These are phyloP conservation scores for Boletellus dicymbophilus DNA, from an alignment of 1,284 basidiomycete genomes.

Conservation along the genomic window DNA sequence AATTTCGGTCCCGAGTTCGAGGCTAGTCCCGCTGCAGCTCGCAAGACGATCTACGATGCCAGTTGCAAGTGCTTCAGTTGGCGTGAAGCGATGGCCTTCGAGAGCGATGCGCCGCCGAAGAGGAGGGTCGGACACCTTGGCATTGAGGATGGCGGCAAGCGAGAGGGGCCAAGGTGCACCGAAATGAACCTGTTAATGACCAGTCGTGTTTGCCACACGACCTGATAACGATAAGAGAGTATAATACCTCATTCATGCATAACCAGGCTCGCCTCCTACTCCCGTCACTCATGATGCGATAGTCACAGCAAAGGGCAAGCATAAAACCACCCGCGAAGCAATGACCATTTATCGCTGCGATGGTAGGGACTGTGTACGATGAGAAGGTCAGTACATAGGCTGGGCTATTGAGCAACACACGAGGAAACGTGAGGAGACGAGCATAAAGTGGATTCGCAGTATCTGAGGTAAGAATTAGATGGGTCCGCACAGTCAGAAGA, in stretches of 20 bases:
- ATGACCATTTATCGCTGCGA: slow-evolving; percentile 92
- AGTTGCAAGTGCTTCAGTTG: slow-evolving; percentile 66
- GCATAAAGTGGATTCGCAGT: slow-evolving; percentile 56
- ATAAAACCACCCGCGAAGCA: slow-evolving; percentile 88
- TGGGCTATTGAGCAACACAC: slow-evolving; percentile 41
- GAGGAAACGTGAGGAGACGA: slow-evolving; percentile 68
- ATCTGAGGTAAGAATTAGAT: slow-evolving; percentile 38
- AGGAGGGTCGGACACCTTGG: slow-evolving; percentile 65
- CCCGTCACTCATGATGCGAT: slow-evolving; percentile 86
- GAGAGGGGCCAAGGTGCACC: slow-evolving; percentile 80
- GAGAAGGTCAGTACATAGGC: slow-evolving; percentile 1
- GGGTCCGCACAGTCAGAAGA: background rate
- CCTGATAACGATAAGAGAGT: background rate
- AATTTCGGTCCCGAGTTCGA: slow-evolving; percentile 46
- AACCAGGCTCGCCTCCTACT: slow-evolving; percentile 80
- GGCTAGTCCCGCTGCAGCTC: slow-evolving; percentile 39
- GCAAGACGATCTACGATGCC: slow-evolving; percentile 79
- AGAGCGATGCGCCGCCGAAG: slow-evolving; percentile 77
- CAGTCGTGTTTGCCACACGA: background rate
- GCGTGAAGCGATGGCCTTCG: slow-evolving; percentile 83
- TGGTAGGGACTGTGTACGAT: slow-evolving; percentile 61
- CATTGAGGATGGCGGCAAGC: slow-evolving; percentile 65
- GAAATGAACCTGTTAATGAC: slow-evolving; percentile 69
- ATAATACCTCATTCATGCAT: slow-evolving; percentile 87
- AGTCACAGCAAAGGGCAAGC: slow-evolving; percentile 84